These are phyloP conservation scores for Dipteronia dyeriana DNA, from an alignment of 345 rosid species.

Conservation along the genomic window DNA sequence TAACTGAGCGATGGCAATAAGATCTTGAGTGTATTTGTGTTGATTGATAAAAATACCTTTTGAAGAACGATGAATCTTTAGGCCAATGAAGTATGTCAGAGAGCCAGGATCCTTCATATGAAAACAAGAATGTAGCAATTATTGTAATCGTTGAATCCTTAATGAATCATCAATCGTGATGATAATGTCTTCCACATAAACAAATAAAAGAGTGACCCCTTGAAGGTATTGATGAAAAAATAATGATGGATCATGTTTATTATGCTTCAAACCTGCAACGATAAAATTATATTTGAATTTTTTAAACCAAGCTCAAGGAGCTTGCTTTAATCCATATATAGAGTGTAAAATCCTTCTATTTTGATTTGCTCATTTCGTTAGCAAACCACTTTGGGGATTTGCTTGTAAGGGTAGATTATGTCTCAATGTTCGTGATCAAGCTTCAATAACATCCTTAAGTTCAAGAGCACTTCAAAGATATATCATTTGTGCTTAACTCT, in stretches of 20 bases:
- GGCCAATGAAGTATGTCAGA: neutral
- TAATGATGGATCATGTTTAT: neutral
- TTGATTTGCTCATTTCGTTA: too few species aligned
- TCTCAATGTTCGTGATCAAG: too few species aligned
- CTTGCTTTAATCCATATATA: conserved; percentile 2
- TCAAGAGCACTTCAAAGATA: too few species aligned
- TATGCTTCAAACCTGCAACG: neutral
- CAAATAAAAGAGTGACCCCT: neutral
- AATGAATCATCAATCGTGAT: neutral
- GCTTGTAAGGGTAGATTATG: too few species aligned
- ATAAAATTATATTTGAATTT: neutral
- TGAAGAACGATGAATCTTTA: neutral
- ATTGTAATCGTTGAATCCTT: too few species aligned
- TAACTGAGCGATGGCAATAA: neutral
- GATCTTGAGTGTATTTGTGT: neutral
- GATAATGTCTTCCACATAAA: neutral
- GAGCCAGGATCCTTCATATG: conserved; percentile 11
- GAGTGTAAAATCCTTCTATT: neutral
- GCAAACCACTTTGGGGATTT: too few species aligned
- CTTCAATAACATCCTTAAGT: too few species aligned
- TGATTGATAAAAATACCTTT: neutral
- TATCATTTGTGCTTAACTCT: too few species aligned
- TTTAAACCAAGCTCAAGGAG: neutral
- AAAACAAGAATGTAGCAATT: neutral
- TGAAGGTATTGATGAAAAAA: neutral